A percentile compares a stretch with the other conserved stretches of the same genome.
Evolutionary conservation across 75 land plant genomes (phyloP).

Genomic region (Picea glauca): DNA sequence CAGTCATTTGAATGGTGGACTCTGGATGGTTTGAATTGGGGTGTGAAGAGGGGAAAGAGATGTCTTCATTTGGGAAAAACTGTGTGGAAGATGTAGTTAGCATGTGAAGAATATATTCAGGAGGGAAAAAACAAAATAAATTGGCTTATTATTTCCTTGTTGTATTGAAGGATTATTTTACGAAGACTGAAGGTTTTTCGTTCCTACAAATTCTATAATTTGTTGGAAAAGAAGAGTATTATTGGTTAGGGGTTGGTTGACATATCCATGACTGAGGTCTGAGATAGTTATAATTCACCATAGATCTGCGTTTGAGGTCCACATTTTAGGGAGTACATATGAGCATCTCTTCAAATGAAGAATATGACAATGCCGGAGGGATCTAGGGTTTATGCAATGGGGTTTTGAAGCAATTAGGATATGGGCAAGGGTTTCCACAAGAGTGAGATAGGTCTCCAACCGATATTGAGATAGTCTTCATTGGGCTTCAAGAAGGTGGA

Average conservation of each 20-base stretch:
- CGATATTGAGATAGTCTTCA: no score
- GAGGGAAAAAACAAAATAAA: neutral
- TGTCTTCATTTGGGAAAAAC: neutral
- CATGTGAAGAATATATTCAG: neutral
- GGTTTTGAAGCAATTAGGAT: no score
- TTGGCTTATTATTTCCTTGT: slow-evolving; percentile 2
- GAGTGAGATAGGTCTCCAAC: no score
- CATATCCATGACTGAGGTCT: no score
- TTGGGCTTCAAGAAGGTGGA: no score
- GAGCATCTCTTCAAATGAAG: no score
- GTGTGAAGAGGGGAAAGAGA: neutral
- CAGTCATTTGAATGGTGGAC: neutral
- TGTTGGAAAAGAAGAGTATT: neutral
- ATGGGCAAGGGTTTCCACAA: no score
- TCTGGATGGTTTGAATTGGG: slow-evolving; percentile 1
- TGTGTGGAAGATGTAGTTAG: neutral
- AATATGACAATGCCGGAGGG: no score
- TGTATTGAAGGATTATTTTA: neutral
- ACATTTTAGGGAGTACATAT: no score
- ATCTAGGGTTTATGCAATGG: no score
- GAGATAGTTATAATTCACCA: no score
- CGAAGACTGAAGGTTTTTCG: neutral
- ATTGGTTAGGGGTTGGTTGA: neutral
- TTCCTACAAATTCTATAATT: neutral
- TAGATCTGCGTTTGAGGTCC: no score